Evolutionary conservation across 768 basidiomycete species (phyloP).

Genomic region (Chalciporus piperatus): DNA sequence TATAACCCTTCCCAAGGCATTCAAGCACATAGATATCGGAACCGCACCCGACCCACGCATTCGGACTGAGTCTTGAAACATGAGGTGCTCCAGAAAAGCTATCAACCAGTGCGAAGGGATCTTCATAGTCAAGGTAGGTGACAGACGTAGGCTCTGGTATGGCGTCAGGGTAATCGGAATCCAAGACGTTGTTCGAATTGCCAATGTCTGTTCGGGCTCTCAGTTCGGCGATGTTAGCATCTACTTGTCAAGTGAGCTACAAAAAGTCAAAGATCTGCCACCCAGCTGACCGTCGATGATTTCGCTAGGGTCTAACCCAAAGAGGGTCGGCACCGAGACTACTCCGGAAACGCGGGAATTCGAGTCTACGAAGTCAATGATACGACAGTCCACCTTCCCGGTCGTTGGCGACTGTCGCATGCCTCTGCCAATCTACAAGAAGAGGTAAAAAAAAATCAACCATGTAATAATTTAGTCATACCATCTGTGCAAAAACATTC

Average conservation of each 20-base stretch:
- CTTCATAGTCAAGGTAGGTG: constrained; percentile 72
- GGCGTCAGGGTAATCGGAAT: constrained; percentile 26
- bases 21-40: constrained; percentile 69
- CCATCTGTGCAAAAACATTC: constrained; percentile 93
- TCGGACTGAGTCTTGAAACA: constrained; percentile 49
- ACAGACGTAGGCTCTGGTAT: constrained; percentile 60
- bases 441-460: constrained; percentile 1
- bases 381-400: constrained; percentile 78
- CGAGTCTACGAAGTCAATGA: constrained; percentile 91
- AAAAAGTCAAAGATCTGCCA: neutral
- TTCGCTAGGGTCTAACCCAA: constrained; percentile 77
- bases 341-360: constrained; percentile 65
- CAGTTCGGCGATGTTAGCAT: constrained; percentile 49
- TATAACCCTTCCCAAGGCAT: constrained; percentile 64
- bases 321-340: constrained; percentile 76
- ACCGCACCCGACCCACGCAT: constrained; percentile 83
- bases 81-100: constrained; percentile 53
- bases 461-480: constrained; percentile 27
- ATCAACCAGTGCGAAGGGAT: constrained; percentile 62
- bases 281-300: constrained; percentile 51
- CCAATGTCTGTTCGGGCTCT: constrained; percentile 37
- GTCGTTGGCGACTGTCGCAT: constrained; percentile 81
- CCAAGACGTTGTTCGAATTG: constrained; percentile 1
- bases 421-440: constrained; percentile 81
- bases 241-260: constrained; percentile 30